These are phyloP conservation scores for Stentor coeruleus DNA, from an alignment of 73 alveolate genomes.

Conservation along the genomic window DNA sequence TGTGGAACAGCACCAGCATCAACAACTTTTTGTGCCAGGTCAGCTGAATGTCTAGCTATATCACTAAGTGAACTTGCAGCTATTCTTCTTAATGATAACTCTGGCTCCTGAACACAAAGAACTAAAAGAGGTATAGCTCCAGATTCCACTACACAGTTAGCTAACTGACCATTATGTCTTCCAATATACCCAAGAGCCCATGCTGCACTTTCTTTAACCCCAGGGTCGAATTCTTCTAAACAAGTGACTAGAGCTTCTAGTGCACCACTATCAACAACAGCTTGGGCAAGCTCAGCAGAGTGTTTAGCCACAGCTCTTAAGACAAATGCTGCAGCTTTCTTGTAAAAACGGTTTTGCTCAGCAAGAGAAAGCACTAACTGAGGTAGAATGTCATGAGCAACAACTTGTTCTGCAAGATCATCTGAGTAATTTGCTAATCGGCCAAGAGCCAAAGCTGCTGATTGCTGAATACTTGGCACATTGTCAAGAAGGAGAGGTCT, in stretches of 20 bases:
- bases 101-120: constrained; percentile 98
- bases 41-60: constrained; percentile 98
- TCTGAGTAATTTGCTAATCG: constrained; percentile 97
- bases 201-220: constrained; percentile 99
- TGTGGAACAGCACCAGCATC: constrained; percentile 60
- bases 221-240: constrained; percentile 99
- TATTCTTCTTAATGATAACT: constrained; percentile 96
- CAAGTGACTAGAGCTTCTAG: constrained; percentile 98
- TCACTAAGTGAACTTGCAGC: constrained; percentile 98
- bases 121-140: constrained; percentile 99
- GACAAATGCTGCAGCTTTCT: constrained; percentile 99
- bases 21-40: constrained; percentile 89
- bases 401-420: constrained; percentile 93
- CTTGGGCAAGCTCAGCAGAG: constrained; percentile 97
- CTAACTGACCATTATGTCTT: constrained; percentile 93
- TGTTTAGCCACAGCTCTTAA: constrained; percentile 99
- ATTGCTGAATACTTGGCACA: constrained; percentile 98
- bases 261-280: constrained; percentile 99
- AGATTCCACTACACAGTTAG: constrained; percentile 96
- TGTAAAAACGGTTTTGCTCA: constrained; percentile 97
- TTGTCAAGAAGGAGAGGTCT: constrained; percentile 97
- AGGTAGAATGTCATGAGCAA: constrained; percentile 95
- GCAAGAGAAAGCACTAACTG: constrained; percentile 95
- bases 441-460: constrained; percentile 99
- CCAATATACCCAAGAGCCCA: constrained; percentile 96